Base-by-base conservation (phyloP, 1,284 basidiomycete genomes). In the Heliocybe sulcata region DNA sequence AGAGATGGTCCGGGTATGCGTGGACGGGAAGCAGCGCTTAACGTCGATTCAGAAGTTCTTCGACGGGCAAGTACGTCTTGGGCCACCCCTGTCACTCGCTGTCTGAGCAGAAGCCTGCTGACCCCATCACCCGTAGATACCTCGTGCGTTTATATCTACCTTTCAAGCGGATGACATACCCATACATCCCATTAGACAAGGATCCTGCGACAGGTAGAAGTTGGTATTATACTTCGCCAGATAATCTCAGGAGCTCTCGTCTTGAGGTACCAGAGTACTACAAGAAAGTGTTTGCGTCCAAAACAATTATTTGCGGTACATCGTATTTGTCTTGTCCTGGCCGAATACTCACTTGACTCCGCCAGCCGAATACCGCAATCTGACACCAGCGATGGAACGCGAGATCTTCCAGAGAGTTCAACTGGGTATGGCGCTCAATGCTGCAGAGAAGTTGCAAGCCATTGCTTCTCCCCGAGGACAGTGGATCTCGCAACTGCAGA, bases 391-490 rank as follows among this genome's bases (percentile, higher is more conserved):
- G 8, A 77, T 61, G 2, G 72, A 88, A 63, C 79, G 85, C 48
- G 87, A 90, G 52, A 83, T 89, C n/a, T 90, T 90, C 65, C 84
- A 88, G 62, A 73, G 87, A 29, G 87, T 90, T 6, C 87, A 90
- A 61, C 67, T 89, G n/a, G 87, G 87, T 35, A 80, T 88, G 72
- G 72, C 79, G 14, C 71, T 90, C 50, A 84, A 83, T 2, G 76
- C 80, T 14, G 85, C 83, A 62, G 86, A 89, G 65, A 87, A 87
- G 68, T 64, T 88, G 23, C 86, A 86, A 59, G 87, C 87, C 0
- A 80, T 89, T 51, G 71, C 79, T 3, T 86, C 86, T 1, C 76
- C 77, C 0, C 80, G 81, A 76, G 72, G 82, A 16, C 69, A 76
- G 64, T 82, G 70, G 66, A 77, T 90, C 59, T 64, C 72, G 2